Evolutionary conservation across 2,329 filamentous ascomycete genomes (phyloP).

Genomic region (Ilyonectria sp.): DNA sequence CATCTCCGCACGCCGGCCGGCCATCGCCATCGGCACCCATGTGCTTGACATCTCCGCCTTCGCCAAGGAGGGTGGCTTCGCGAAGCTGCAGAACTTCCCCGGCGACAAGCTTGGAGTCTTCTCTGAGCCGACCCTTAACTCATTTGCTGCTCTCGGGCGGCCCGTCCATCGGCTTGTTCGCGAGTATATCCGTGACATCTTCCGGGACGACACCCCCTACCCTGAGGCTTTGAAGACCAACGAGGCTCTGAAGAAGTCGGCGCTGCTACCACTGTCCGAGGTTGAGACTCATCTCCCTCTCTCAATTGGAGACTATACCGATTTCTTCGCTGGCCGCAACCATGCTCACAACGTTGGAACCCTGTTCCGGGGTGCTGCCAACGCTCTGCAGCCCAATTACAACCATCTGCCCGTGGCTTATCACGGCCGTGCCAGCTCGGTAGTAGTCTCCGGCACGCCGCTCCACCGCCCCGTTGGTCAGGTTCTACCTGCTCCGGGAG

Average conservation of each 20-base stretch:
- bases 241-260: slow-evolving; percentile 47
- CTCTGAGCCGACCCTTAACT: slow-evolving; percentile 50
- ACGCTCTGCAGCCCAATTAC: slow-evolving; percentile 86
- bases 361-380: slow-evolving; percentile 80
- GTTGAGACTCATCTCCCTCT: slow-evolving; percentile 80
- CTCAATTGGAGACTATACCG: slow-evolving; percentile 85
- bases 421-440: slow-evolving; percentile 82
- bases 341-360: slow-evolving; percentile 80
- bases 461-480: slow-evolving; percentile 82
- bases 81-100: slow-evolving; percentile 44
- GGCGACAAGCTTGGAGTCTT: slow-evolving; percentile 47
- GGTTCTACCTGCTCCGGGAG: slow-evolving; percentile 68
- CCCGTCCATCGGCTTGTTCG: slow-evolving; percentile 79
- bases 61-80: slow-evolving; percentile 60
- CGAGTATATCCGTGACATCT: slow-evolving; percentile 73
- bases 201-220: slow-evolving; percentile 67
- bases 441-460: slow-evolving; percentile 81
- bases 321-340: slow-evolving; percentile 85
- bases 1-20: slow-evolving; percentile 71
- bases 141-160: slow-evolving; percentile 69
- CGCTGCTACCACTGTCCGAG: slow-evolving; percentile 54
- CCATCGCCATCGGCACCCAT: slow-evolving; percentile 80
- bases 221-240: slow-evolving; percentile 55
- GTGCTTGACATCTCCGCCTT: slow-evolving; percentile 79
- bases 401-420: slow-evolving; percentile 86